A percentile compares a stretch with the other conserved stretches of the same genome.
Conservation (phyloP, 164 flowering plant genomes). For the Liquidambar formosana region DNA sequence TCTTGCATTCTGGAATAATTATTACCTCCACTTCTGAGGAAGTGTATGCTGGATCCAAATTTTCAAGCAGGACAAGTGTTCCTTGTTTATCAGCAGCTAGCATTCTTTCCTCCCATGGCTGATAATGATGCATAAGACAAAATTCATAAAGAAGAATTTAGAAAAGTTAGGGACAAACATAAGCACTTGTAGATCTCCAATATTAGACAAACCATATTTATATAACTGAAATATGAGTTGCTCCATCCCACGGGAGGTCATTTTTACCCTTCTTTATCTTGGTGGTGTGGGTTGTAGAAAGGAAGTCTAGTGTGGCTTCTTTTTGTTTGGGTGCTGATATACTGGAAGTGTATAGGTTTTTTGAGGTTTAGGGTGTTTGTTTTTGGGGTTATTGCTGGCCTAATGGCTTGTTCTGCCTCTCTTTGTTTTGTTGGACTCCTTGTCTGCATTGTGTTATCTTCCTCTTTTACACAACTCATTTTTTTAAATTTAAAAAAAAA, state of each 20-base stretch:
- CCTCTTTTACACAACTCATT: no score
- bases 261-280: not conserved
- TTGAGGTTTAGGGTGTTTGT: no score
- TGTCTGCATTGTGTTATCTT: no score
- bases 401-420: no score
- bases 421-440: no score
- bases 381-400: no score
- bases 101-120: constrained; percentile 86
- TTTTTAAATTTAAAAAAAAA: no score
- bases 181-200: not conserved
- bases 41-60: constrained; percentile 72
- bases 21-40: constrained; percentile 79
- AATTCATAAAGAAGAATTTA: not conserved
- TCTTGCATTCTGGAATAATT: not conserved
- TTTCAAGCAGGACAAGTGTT: constrained; percentile 62
- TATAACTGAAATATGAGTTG: not conserved
- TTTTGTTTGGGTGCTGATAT: no score
- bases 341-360: no score
- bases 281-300: no score
- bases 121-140: constrained; percentile 9
- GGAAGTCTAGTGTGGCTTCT: no score
- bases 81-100: constrained; percentile 54
- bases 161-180: not conserved
- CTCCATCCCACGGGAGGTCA: not conserved
- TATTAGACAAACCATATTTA: not conserved